phyloP scores from a whole-genome alignment of 2,329 filamentous ascomycete genomes.

The Thelonectria blattea region DNA sequence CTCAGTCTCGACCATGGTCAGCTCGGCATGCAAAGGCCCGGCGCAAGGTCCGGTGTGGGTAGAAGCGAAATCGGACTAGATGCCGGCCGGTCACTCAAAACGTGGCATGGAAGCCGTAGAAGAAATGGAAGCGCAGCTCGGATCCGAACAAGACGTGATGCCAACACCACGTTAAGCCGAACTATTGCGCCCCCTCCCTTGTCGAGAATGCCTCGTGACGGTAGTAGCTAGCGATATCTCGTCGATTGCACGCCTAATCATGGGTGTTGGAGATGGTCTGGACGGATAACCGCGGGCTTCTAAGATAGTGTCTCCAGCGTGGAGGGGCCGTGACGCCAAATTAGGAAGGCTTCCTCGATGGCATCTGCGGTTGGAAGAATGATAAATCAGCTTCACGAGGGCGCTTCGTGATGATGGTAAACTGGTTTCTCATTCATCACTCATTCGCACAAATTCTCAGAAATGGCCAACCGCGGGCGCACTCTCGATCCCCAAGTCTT shows the following conservation, averaged over 20 bases:
- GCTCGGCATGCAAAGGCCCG: too few species aligned
- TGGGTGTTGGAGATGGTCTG: not conserved
- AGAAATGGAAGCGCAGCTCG: not conserved
- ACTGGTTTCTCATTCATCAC: not conserved
- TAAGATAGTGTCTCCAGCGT: conserved; percentile 1
- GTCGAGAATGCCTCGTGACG: not conserved
- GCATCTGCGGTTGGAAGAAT: conserved; percentile 14
- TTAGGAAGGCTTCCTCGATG: conserved; percentile 8
- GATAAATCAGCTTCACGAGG: conserved; percentile 17
- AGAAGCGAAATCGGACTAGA: conserved; percentile 1
- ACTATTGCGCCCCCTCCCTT: not conserved
- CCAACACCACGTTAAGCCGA: not conserved
- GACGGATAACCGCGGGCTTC: conserved; percentile 12
- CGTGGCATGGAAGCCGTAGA: not conserved
- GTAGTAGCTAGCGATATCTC: conserved; percentile 17
- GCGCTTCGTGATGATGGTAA: not conserved
- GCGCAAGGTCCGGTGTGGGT: too few species aligned
- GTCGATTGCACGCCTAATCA: not conserved
- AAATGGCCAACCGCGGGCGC: conserved; percentile 23
- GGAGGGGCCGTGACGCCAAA: conserved; percentile 3
- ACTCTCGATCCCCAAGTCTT: conserved; percentile 21
- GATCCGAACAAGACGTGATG: not conserved
- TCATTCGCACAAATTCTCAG: not conserved
- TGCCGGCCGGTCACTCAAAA: not conserved
- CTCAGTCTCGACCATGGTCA: too few species aligned